Evolutionary conservation across 139 green algal genomes (phyloP).

Genomic region (Chlorella ohadii): DNA sequence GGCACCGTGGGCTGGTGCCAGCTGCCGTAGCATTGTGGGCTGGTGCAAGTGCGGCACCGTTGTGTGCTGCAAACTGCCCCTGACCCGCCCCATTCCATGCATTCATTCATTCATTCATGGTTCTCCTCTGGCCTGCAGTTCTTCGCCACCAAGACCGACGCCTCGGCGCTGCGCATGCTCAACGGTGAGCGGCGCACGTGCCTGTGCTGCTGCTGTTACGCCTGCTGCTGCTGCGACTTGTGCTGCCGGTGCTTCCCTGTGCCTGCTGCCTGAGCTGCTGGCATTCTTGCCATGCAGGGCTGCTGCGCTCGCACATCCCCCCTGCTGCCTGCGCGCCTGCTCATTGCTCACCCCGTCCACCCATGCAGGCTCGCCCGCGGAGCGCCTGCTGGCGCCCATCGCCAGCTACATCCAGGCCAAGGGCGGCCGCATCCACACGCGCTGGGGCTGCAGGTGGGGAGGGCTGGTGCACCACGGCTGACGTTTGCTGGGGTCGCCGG

Average conservation of each 20-base stretch:
- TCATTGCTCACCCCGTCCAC: background rate
- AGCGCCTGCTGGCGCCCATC: conserved; percentile 91
- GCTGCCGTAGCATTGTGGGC: too few relatives aligned
- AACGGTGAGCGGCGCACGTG: conserved; percentile 69
- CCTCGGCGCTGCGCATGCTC: conserved; percentile 94
- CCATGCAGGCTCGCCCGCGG: conserved; percentile 71
- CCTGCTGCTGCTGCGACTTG: background rate
- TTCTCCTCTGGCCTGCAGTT: conserved; percentile 64
- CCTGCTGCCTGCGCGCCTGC: too few relatives aligned
- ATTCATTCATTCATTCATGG: too few relatives aligned
- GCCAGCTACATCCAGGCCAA: conserved; percentile 87
- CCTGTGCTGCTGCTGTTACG: background rate
- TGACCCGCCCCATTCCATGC: too few relatives aligned
- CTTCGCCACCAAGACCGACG: conserved; percentile 99
- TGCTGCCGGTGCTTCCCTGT: too few relatives aligned
- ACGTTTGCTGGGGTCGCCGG: background rate
- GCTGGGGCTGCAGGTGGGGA: background rate
- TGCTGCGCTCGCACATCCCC: too few relatives aligned
- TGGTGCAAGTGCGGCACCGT: too few relatives aligned
- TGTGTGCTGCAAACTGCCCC: too few relatives aligned
- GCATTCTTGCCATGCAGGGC: too few relatives aligned
- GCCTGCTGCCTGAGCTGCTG: too few relatives aligned
- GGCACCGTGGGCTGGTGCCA: too few relatives aligned
- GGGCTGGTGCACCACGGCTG: background rate
- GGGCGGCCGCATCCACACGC: conserved; percentile 85